Evolutionary conservation across 768 basidiomycete species (phyloP).

Genomic region (Leucocoprinus leucothites): DNA sequence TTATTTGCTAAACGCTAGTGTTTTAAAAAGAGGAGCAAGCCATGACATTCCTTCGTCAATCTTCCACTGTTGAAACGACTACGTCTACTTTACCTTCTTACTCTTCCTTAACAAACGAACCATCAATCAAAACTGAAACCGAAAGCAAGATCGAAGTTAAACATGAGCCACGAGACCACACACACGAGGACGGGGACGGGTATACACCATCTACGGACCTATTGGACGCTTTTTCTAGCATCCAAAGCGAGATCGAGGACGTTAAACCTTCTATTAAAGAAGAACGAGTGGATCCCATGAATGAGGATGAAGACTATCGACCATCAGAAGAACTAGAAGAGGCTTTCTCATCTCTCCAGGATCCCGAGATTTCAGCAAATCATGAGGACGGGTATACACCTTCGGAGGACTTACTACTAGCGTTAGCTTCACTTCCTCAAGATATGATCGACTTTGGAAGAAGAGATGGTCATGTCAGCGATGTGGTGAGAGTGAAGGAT

Average conservation of each 20-base stretch:
- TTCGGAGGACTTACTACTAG: slow-evolving; percentile 5
- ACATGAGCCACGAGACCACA: neutral
- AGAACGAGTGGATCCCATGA: slow-evolving; percentile 1
- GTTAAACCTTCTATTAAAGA: slow-evolving; percentile 19
- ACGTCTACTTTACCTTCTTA: neutral
- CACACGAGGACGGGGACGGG: neutral
- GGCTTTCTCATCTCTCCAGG: neutral
- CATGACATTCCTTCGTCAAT: slow-evolving; percentile 12
- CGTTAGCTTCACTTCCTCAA: slow-evolving; percentile 10
- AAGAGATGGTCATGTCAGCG: too few relatives aligned
- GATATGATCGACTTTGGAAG: slow-evolving; percentile 3
- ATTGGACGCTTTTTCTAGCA: slow-evolving; percentile 5
- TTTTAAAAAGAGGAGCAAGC: slow-evolving; percentile 12
- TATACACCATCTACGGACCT: slow-evolving; percentile 16
- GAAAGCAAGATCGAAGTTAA: slow-evolving; percentile 6
- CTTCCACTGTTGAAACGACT: neutral
- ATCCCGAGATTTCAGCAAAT: neutral
- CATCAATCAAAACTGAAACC: neutral
- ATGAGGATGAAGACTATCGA: slow-evolving; percentile 2
- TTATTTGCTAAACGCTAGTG: too few relatives aligned
- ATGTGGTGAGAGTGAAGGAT: neutral
- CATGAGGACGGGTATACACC: neutral
- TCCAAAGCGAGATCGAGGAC: neutral
- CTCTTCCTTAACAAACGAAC: too few relatives aligned
- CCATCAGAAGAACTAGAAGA: slow-evolving; percentile 11